These are phyloP conservation scores for Amylostereum areolatum DNA, from an alignment of 1,284 basidiomycete species.

Conservation along the genomic window DNA sequence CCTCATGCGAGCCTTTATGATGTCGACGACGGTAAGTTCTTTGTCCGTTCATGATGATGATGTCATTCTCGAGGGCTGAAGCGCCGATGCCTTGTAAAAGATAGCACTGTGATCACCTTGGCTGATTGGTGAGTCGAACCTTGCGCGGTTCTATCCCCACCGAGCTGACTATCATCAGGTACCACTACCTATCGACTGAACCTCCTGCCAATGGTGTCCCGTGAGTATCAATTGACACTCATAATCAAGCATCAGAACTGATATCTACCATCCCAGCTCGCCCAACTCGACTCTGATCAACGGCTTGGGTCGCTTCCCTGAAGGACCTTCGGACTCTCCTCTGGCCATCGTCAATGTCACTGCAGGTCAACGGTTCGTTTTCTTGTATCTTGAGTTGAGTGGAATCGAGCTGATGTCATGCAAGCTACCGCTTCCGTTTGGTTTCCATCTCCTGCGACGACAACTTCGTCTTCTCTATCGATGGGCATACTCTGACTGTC, in stretches of 20 bases:
- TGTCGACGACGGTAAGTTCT: constrained; percentile 30
- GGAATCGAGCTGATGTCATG: neutral
- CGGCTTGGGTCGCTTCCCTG: constrained; percentile 34
- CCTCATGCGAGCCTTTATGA: constrained; percentile 32
- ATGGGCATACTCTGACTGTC: constrained; percentile 36
- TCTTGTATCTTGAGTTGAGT: neutral
- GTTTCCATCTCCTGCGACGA: constrained; percentile 28
- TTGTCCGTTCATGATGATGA: too few species aligned
- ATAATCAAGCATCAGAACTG: neutral
- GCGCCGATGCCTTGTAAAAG: constrained; percentile 15
- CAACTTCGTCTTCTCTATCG: constrained; percentile 34
- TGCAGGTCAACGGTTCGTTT: constrained; percentile 22
- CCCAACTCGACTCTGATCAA: constrained; percentile 40
- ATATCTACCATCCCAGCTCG: constrained; percentile 1
- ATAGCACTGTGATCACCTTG: constrained; percentile 27
- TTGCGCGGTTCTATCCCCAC: neutral
- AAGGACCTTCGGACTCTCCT: constrained; percentile 24
- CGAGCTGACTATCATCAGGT: constrained; percentile 16
- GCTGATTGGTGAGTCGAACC: constrained; percentile 30
- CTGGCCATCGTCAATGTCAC: constrained; percentile 29
- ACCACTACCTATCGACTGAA: constrained; percentile 20
- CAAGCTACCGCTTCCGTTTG: constrained; percentile 31
- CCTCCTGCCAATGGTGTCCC: constrained; percentile 8
- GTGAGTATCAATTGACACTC: neutral
- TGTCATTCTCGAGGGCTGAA: neutral